These are phyloP conservation scores for Raffaelea deltoideospora DNA, from an alignment of 2,329 filamentous ascomycete species.

Conservation along the genomic window DNA sequence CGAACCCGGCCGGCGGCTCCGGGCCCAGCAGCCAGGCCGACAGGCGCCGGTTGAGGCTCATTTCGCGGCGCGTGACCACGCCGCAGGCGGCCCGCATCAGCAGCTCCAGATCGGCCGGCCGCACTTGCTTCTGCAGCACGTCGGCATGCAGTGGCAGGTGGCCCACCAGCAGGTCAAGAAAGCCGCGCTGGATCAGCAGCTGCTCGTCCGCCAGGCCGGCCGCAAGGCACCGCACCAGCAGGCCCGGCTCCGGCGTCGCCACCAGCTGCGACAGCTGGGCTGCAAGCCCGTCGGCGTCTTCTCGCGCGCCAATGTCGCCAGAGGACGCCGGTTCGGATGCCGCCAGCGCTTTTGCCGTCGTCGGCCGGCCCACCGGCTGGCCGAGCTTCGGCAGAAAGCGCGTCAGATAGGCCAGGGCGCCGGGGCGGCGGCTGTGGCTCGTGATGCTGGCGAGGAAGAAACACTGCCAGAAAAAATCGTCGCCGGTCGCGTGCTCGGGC, in stretches of 20 bases:
- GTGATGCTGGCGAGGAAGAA: conserved; percentile 90
- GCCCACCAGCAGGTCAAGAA: conserved; percentile 80
- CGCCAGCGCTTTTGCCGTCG: conserved; percentile 15
- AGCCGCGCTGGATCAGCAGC: conserved; percentile 82
- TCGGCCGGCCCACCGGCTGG: conserved; percentile 16
- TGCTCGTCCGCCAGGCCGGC: conserved; percentile 80
- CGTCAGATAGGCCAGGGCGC: conserved; percentile 73
- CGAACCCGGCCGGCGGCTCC: conserved; percentile 35
- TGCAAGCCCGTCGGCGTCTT: conserved; percentile 29
- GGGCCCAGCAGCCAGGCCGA: conserved; percentile 94
- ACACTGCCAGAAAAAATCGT: conserved; percentile 96
- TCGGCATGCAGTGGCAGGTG: conserved; percentile 74
- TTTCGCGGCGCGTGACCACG: conserved; percentile 79
- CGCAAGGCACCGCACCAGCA: conserved; percentile 82
- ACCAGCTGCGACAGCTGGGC: conserved; percentile 49
- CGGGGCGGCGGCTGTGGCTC: conserved; percentile 67
- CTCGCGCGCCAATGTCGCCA: conserved; percentile 12
- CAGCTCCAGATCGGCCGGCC: conserved; percentile 61
- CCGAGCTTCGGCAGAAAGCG: conserved; percentile 64
- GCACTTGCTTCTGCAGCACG: conserved; percentile 63
- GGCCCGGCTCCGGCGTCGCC: conserved; percentile 76
- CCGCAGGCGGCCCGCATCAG: conserved; percentile 71
- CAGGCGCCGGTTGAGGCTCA: conserved; percentile 89
- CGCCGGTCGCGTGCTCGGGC: conserved; percentile 42
- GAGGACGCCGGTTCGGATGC: conserved; percentile 12